Evolutionary conservation across 352 stramenopile genomes (phyloP), one percentile per base, ranked within the genome.

Genomic region (Pythium folliculosum): DNA sequence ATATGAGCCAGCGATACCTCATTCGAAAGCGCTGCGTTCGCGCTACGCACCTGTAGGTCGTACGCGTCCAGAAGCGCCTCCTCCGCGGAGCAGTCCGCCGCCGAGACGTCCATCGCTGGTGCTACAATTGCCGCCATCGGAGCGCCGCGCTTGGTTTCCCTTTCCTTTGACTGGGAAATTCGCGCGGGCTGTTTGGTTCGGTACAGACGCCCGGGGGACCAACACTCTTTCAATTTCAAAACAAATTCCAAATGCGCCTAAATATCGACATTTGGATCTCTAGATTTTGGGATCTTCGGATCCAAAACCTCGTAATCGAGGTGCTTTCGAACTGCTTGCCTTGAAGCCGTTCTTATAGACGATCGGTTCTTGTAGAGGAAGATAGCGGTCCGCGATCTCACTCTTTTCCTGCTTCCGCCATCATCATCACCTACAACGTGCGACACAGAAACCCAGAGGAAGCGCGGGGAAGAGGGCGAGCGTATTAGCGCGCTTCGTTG

Each of bases 1-100:
- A 43, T 67, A 32, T 51, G 49, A 52, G 16, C 35, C 1, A n/a
- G 30, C n/a, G 2, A n/a, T 14, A 47, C 30, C 40, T 60, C 58
- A 44, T 48, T 52, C 25, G 30, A 51, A 25, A 71, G 51, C 14
- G 23, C 12, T 32, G 5, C 16, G n/a, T 52, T 38, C 58, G 5
- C 22, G 1, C 13, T 30, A 78, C 76, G 57, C 43, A 91, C 82
- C 77, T 92, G 71, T 47, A 92, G 59, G 44, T 85, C 75, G 60
- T 81, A 89, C 23, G 78, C 73, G 65, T 91, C 77, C 13, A 91
- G 71, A 47, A 91, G 67, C 44, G 74, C 62, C 63, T 91, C 83
- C 37, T 91, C 83, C 22, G 71, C 44, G 9, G 51, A 56, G 65
- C 48, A 61, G 44, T 40, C 37, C 59, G 38, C 23, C 52, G 52